Evolutionary conservation across 495 filamentous ascomycete species (phyloP), one percentile per base, ranked within the genome.

Genomic region (Cairneyella variabilis): DNA sequence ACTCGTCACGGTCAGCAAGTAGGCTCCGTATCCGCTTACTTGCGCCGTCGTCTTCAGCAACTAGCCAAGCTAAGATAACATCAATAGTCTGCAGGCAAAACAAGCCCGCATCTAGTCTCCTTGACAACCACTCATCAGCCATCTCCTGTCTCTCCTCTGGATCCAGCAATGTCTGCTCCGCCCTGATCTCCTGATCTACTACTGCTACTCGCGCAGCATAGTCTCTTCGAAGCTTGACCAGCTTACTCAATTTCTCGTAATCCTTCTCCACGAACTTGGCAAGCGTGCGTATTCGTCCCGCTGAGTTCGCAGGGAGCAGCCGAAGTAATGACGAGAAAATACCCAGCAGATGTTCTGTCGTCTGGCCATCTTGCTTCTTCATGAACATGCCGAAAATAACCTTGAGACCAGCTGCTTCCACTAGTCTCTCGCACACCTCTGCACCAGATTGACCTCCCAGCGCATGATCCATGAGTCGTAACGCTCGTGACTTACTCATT

Each of bases 221-320:
- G 12, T 89, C 86, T 22, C 82, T 72, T 36, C 95, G 74, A 30
- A 96, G 67, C 56, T 76, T 75, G 36, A 93, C 67, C 1, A 95
- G 73, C 60, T 82, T 86, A 9, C 60, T 70, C 11, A 87, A 82
- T 69, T 95, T 95, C 53, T 90, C 88, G 64, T 95, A 97, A 53
- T 96, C 86, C 58, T 88, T 92, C 70, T 97, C 91, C 37, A 95
- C 85, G 65, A 99, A 97, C 62, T 99, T 99, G 3, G 91, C 93
- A 0, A 97, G 76, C 5, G 86, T 79, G 2, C 93, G 79, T 26
- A 97, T 91, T 1, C 93, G 76, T n/a, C 81, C 72, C 0, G 88
- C 75, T 10, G 86, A 89, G n/a, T 89, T 82, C 3, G 82, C 86
- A 0, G 90, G 90, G 2, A 99, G 65, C 1, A 82, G 75, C 14